These are phyloP conservation scores for Chaetomiaceae sp. DNA, from an alignment of 2,329 filamentous ascomycete species.

Conservation along the genomic window DNA sequence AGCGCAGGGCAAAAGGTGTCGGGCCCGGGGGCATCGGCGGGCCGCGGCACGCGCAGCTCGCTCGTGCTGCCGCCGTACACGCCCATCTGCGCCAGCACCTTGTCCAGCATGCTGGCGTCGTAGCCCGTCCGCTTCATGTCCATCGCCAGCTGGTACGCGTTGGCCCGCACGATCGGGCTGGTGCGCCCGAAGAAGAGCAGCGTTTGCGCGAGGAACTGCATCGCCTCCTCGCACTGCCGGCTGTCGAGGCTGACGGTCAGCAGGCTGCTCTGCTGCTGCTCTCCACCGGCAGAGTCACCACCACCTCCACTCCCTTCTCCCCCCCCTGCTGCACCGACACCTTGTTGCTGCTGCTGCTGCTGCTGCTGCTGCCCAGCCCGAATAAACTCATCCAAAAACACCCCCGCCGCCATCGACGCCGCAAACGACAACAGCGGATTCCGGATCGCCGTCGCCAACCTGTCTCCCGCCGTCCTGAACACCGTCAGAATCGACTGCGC, in stretches of 20 bases:
- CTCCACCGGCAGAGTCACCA: too few relatives aligned
- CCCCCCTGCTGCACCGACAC: too few relatives aligned
- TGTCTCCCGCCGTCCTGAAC: slow-evolving; percentile 53
- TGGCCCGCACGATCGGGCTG: slow-evolving; percentile 62
- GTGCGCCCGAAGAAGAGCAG: slow-evolving; percentile 56
- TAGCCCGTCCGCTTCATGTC: too few relatives aligned
- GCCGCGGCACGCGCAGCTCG: too few relatives aligned
- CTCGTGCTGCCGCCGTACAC: too few relatives aligned
- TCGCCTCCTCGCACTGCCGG: slow-evolving; percentile 35
- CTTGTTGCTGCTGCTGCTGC: too few relatives aligned
- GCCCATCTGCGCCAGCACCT: too few relatives aligned
- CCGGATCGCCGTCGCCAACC: slow-evolving; percentile 39
- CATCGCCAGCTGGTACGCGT: slow-evolving; percentile 62
- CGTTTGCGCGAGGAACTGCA: slow-evolving; percentile 61
- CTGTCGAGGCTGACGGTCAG: slow-evolving; percentile 43
- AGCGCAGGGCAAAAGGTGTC: too few relatives aligned
- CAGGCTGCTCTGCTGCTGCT: neutral
- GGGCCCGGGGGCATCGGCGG: too few relatives aligned
- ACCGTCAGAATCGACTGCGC: slow-evolving; percentile 51
- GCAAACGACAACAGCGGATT: slow-evolving; percentile 67
- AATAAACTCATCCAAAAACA: slow-evolving; percentile 61
- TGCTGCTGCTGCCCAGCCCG: too few relatives aligned
- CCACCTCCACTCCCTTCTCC: too few relatives aligned
- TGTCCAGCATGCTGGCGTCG: too few relatives aligned
- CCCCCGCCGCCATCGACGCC: slow-evolving; percentile 63